Conservation (phyloP, 345 rosid species). For the Erysimum cheiranthoides region DNA sequence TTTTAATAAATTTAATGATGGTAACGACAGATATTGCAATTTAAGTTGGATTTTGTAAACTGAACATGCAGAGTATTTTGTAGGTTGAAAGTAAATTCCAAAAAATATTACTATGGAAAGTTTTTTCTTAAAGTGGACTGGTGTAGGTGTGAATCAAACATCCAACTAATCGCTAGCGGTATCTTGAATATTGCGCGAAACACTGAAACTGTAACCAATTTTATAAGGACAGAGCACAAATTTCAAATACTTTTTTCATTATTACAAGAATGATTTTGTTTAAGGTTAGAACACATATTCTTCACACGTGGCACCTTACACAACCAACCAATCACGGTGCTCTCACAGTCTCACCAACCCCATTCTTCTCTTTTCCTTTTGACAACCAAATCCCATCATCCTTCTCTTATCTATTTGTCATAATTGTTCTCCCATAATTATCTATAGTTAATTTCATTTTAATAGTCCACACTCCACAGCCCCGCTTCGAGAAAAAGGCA, state of each 20-base stretch:
- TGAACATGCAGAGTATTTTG: too few relatives aligned
- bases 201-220: constrained; percentile 5
- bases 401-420: not conserved
- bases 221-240: not conserved
- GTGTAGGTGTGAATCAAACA: constrained; percentile 11
- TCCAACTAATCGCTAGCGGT: constrained; percentile 22
- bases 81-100: too few relatives aligned
- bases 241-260: not conserved
- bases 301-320: constrained; percentile 15
- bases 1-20: too few relatives aligned
- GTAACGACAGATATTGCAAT: too few relatives aligned
- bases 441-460: not conserved
- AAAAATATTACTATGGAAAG: too few relatives aligned
- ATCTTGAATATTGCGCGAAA: constrained; percentile 20
- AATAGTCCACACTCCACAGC: not conserved
- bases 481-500: not conserved
- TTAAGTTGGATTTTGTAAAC: too few relatives aligned
- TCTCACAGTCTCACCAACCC: constrained; percentile 40
- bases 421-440: not conserved
- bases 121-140: too few relatives aligned
- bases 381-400: not conserved
- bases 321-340: constrained; percentile 26
- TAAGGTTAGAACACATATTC: not conserved
- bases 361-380: not conserved
- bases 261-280: not conserved